phyloP scores from a whole-genome alignment of 768 basidiomycete species.

The Suillus plorans region DNA sequence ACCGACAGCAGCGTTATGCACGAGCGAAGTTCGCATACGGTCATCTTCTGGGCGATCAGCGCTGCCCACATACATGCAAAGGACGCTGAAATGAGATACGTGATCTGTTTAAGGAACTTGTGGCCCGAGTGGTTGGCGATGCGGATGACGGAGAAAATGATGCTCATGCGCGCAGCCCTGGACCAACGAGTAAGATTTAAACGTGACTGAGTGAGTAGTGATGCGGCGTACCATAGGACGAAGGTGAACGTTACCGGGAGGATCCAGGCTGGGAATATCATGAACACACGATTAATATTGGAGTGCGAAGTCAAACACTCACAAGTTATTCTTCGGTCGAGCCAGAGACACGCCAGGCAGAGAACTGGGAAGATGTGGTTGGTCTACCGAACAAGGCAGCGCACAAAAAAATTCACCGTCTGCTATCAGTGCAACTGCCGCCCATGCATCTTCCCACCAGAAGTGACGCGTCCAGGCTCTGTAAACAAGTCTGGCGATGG shows the following conservation, averaged over 20 bases:
- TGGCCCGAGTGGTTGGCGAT: background rate
- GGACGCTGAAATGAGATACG: background rate
- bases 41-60: constrained; percentile 3
- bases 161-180: constrained; percentile 5
- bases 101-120: background rate
- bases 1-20: background rate
- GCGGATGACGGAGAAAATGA: constrained; percentile 6
- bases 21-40: background rate
- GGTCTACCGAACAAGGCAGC: background rate
- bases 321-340: background rate
- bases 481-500: background rate
- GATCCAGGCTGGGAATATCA: background rate
- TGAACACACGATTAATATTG: background rate
- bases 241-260: background rate
- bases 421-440: background rate
- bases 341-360: background rate
- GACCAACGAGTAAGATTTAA: background rate
- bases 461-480: background rate
- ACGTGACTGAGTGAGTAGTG: background rate
- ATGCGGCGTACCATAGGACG: background rate
- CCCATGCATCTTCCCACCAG: constrained; percentile 2
- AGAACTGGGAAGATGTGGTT: background rate
- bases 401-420: background rate
- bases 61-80: background rate
- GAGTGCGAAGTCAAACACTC: background rate